Evolutionary conservation across 768 basidiomycete species (phyloP).

Genomic region (Infundibulicybe gibba): DNA sequence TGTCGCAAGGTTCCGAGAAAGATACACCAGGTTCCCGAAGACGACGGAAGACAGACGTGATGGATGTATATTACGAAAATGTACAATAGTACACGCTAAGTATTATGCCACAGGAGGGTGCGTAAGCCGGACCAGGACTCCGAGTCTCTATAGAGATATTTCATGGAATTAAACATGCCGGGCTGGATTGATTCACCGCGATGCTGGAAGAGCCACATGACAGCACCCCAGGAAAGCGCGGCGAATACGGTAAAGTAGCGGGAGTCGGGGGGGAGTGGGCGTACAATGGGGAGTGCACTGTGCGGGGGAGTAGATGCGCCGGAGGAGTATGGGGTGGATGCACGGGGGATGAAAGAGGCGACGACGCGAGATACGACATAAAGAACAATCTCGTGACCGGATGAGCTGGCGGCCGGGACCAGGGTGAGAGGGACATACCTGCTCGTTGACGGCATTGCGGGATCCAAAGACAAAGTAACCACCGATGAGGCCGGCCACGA

Average conservation of each 20-base stretch:
- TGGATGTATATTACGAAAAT: slow-evolving; percentile 9
- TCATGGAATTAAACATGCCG: slow-evolving; percentile 96
- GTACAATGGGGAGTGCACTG: slow-evolving; percentile 38
- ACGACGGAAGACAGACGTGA: slow-evolving; percentile 9
- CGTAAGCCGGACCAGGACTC: slow-evolving; percentile 79
- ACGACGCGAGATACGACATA: slow-evolving; percentile 93
- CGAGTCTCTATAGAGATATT: slow-evolving; percentile 92
- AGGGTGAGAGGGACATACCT: slow-evolving; percentile 47
- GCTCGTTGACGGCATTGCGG: slow-evolving; percentile 85
- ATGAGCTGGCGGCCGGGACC: neutral
- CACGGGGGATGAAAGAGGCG: slow-evolving; percentile 87
- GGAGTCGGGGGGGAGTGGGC: slow-evolving; percentile 81
- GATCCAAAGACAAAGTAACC: slow-evolving; percentile 90
- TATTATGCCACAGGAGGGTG: slow-evolving; percentile 92
- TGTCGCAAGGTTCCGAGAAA: slow-evolving; percentile 50
- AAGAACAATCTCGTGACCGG: slow-evolving; percentile 74
- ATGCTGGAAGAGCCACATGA: slow-evolving; percentile 95
- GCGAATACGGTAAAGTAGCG: slow-evolving; percentile 85
- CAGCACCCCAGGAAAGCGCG: slow-evolving; percentile 88
- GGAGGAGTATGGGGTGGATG: slow-evolving; percentile 46
- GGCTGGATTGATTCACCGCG: slow-evolving; percentile 89
- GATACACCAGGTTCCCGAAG: slow-evolving; percentile 41
- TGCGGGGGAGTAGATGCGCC: slow-evolving; percentile 33
- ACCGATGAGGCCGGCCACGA: slow-evolving; percentile 89
- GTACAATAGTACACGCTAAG: slow-evolving; percentile 25